Evolutionary conservation across 2,329 filamentous ascomycete species (phyloP), one percentile per base, ranked within the genome.

Genomic region (Fusarium foetens): DNA sequence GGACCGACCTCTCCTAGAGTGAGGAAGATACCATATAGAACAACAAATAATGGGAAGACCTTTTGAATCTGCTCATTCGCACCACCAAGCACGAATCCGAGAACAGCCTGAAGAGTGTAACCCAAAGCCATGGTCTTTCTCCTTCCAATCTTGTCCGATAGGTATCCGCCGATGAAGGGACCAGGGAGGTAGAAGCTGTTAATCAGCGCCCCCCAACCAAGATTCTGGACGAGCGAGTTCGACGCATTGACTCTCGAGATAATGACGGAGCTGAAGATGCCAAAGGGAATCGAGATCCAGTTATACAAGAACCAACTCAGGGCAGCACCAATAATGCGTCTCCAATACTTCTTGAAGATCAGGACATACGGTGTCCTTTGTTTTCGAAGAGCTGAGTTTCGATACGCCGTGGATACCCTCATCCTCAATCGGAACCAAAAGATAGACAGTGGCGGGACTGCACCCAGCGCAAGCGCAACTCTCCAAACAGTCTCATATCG

Each of bases 351-450:
- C 27, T 53, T 64, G 6, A 64, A 63, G 1, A 64, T 64, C 0
- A 63, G 21, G 4, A 54, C 5, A 36, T 64, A 64, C 1, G 62
- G 62, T 1, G 41, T 54, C 6, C 23, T 41, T 21, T 64, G 62
- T 33, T 27, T 27, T 21, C 58, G 62, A 3, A 64, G 16, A 1
- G 62, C 62, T 4, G 62, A 64, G 5, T 64, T 64, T 16, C 62
- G 58, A 17, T 64, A 64, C 0, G 62, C 62, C 0, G 62, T 64
- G 1, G 62, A 64, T 8, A 63, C 41, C 1, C 58, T 39, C 62
- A 63, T 64, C n/a, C 62, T 64, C 19, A 64, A 7, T 7, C 62
- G 41, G 29, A 64, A 63, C 62, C 62, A 64, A 14, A 64, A 64
- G 16, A 64, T 64, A 13, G 62, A 36, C 6, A 64, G 6, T 1